Percentiles rank a stretch among this genome's conserved stretches.
These are phyloP conservation scores for Barnettozyma sp. DNA, from an alignment of 805 yeast species.

Conservation along the genomic window DNA sequence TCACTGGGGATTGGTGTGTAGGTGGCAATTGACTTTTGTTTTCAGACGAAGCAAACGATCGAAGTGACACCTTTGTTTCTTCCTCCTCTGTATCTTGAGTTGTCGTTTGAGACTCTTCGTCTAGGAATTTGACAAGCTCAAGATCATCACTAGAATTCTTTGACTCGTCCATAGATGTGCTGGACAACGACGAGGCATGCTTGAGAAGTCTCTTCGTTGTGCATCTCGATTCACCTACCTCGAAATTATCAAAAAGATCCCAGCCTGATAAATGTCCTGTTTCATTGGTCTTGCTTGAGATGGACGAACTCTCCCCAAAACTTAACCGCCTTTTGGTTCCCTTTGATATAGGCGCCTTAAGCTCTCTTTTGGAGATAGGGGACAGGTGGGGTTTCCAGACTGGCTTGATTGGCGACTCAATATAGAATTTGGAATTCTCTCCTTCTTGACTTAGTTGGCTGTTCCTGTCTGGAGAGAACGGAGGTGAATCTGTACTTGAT, in stretches of 20 bases:
- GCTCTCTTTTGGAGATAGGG: background rate
- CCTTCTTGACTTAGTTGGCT: conserved; percentile 1
- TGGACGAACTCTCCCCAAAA: too few species aligned
- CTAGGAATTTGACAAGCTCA: conserved; percentile 13
- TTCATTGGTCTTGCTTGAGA: too few species aligned
- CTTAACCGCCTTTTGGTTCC: conserved; percentile 3
- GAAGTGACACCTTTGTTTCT: conserved; percentile 4
- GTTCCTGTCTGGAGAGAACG: conserved; percentile 7
- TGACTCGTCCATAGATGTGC: background rate
- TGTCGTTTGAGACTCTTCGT: conserved; percentile 6
- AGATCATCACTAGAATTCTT: conserved; percentile 5
- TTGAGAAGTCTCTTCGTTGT: conserved; percentile 6
- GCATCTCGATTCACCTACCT: background rate
- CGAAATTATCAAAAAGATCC: conserved; percentile 5
- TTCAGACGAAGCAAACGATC: background rate
- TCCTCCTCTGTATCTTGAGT: conserved; percentile 6
- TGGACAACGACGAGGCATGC: background rate
- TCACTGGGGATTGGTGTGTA: conserved; percentile 7
- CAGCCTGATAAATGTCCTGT: conserved; percentile 3
- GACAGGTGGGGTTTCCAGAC: conserved; percentile 17
- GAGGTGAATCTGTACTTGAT: too few species aligned
- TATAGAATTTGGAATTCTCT: conserved; percentile 11
- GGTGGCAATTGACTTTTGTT: background rate
- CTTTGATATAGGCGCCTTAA: background rate
- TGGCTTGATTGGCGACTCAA: conserved; percentile 23